Conservation (phyloP, 257 asterid genomes). For the Paulownia fortunei region DNA sequence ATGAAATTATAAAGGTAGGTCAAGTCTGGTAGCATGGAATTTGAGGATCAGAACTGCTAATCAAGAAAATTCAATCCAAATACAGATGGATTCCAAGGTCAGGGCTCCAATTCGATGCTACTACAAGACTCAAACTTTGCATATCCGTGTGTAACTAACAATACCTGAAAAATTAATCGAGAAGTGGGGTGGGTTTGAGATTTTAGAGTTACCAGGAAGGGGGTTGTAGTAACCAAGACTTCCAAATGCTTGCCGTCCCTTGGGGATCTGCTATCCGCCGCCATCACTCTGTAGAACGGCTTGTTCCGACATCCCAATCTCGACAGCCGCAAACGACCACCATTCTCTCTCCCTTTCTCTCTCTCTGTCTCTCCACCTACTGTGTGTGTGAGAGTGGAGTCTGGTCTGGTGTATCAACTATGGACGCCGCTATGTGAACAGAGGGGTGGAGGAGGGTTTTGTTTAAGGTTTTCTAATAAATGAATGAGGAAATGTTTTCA, state of each 20-base stretch:
- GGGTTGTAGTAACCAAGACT: conserved; percentile 92
- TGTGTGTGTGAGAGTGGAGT: conserved; percentile 1
- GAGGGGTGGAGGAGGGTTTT: conserved; percentile 15
- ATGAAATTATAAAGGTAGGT: no score
- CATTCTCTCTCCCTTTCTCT: conserved; percentile 42
- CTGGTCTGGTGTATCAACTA: neutral
- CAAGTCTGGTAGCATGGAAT: no score
- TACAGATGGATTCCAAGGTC: neutral
- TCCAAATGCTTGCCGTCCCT: conserved; percentile 99
- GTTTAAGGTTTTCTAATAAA: neutral
- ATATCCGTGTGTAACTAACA: neutral
- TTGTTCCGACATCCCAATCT: conserved; percentile 82
- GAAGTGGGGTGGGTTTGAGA: neutral
- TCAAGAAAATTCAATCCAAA: neutral
- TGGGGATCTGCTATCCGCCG: conserved; percentile 94
- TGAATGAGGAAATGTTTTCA: no score
- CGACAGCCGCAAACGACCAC: conserved; percentile 83
- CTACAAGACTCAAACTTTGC: conserved; percentile 1
- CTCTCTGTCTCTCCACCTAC: neutral
- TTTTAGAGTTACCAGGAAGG: conserved; percentile 66
- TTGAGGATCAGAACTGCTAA: neutral
- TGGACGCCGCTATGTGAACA: neutral
- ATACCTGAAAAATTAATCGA: neutral
- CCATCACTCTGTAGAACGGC: conserved; percentile 94
- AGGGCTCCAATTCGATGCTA: conserved; percentile 9